These are phyloP conservation scores for Beauveria sp. DNA, from an alignment of 2,329 filamentous ascomycete genomes.

Conservation along the genomic window DNA sequence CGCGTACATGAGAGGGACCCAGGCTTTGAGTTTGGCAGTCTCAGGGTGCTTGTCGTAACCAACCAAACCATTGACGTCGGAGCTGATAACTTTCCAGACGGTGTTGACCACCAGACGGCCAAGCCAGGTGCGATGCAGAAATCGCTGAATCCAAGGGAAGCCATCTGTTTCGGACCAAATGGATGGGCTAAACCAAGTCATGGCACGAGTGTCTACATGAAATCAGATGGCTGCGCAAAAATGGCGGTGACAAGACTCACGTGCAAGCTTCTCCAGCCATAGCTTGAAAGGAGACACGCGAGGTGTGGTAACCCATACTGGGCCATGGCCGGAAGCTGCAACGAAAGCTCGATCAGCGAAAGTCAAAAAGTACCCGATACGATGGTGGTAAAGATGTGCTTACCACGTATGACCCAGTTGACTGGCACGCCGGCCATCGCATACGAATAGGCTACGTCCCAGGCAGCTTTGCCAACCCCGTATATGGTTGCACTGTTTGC, in stretches of 20 bases:
- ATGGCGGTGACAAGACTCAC: constrained; percentile 37
- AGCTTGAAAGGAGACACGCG: constrained; percentile 61
- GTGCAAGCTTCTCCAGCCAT: constrained; percentile 60
- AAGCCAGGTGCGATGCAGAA: constrained; percentile 49
- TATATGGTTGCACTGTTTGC: constrained; percentile 45
- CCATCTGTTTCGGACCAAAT: constrained; percentile 61
- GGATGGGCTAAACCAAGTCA: constrained; percentile 70
- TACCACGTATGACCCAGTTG: constrained; percentile 51
- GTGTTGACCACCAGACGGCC: constrained; percentile 46
- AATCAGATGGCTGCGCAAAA: background rate
- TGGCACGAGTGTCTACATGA: constrained; percentile 46
- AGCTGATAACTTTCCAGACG: constrained; percentile 51
- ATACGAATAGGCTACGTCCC: constrained; percentile 57
- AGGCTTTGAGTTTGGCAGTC: constrained; percentile 45
- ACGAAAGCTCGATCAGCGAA: background rate
- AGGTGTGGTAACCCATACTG: constrained; percentile 49
- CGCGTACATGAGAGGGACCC: constrained; percentile 42
- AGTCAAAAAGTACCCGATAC: background rate
- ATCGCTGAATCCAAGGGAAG: constrained; percentile 42
- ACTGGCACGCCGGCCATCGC: constrained; percentile 47
- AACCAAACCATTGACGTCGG: constrained; percentile 46
- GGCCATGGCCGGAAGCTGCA: constrained; percentile 44
- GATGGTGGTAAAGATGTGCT: background rate
- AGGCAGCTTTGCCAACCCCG: constrained; percentile 57
- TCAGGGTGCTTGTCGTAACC: constrained; percentile 47